Evolutionary conservation across 2,329 filamentous ascomycete genomes (phyloP).

Genomic region (Verticillium nonalfalfae): DNA sequence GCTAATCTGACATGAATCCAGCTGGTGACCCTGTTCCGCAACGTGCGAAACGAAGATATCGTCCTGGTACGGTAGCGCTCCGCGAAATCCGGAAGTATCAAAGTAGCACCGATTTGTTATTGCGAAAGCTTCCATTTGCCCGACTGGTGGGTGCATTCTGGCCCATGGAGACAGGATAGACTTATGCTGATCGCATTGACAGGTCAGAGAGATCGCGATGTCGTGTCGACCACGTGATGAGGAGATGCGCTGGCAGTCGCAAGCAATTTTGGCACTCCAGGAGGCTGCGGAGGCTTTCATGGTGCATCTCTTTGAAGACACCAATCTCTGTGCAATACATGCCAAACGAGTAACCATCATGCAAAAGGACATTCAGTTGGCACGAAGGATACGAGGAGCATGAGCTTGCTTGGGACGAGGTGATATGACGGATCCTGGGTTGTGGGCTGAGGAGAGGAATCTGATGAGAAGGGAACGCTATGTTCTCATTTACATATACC

Average conservation of each 20-base stretch:
- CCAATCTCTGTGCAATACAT: constrained; percentile 93
- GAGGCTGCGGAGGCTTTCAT: constrained; percentile 96
- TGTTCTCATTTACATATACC: neutral
- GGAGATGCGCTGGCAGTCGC: constrained; percentile 90
- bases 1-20: constrained; percentile 22
- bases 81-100: constrained; percentile 91
- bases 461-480: neutral
- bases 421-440: neutral
- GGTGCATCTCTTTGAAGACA: constrained; percentile 93
- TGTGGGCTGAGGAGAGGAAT: neutral
- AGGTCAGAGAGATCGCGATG: constrained; percentile 69
- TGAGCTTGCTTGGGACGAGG: constrained; percentile 62
- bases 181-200: constrained; percentile 9
- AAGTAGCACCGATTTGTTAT: constrained; percentile 78
- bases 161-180: neutral
- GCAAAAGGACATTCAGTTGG: constrained; percentile 97
- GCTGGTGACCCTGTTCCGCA: constrained; percentile 69
- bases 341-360: constrained; percentile 95
- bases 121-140: constrained; percentile 75
- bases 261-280: constrained; percentile 87
- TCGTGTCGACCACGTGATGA: constrained; percentile 54
- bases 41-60: constrained; percentile 57
- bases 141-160: constrained; percentile 50
- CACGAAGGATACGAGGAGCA: constrained; percentile 69
- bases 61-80: constrained; percentile 77